Conservation (phyloP, 2,329 filamentous ascomycete genomes). For the Penicillium crustosum region DNA sequence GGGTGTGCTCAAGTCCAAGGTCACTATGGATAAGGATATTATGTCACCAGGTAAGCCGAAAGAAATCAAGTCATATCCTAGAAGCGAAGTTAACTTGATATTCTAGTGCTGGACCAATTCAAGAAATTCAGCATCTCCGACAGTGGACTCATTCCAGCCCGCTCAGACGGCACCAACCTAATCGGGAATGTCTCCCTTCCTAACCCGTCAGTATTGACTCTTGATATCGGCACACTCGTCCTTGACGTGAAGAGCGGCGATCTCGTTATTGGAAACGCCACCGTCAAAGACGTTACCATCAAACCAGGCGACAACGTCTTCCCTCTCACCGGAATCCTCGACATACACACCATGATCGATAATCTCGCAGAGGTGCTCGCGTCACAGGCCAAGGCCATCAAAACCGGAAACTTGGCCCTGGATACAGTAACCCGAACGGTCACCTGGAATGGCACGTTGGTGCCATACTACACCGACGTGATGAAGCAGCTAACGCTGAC, state of each 20-base stretch:
- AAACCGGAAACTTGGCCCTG: conserved; percentile 30
- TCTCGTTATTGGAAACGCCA: conserved; percentile 50
- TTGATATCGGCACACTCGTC: conserved; percentile 57
- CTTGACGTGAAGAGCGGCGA: conserved; percentile 52
- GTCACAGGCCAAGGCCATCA: conserved; percentile 26
- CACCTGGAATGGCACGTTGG: conserved; percentile 30
- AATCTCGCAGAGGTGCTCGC: conserved; percentile 29
- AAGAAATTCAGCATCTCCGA: conserved; percentile 50
- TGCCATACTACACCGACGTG: conserved; percentile 38
- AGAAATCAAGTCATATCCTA: background rate
- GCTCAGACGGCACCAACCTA: conserved; percentile 53
- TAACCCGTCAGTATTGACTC: conserved; percentile 58
- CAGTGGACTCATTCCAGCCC: conserved; percentile 43
- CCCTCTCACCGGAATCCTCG: conserved; percentile 50
- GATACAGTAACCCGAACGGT: conserved; percentile 30
- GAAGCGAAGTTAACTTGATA: background rate
- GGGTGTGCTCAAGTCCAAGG: conserved; percentile 34
- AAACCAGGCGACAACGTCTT: conserved; percentile 55
- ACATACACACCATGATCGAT: conserved; percentile 43
- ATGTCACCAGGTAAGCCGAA: conserved; percentile 34
- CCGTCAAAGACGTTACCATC: conserved; percentile 52
- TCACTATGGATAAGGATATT: conserved; percentile 38
- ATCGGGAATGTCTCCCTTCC: conserved; percentile 55
- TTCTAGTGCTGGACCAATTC: conserved; percentile 54
- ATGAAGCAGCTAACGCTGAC: conserved; percentile 34